Base-by-base conservation (phyloP, 345 rosid species). In the Mangifera indica region DNA sequence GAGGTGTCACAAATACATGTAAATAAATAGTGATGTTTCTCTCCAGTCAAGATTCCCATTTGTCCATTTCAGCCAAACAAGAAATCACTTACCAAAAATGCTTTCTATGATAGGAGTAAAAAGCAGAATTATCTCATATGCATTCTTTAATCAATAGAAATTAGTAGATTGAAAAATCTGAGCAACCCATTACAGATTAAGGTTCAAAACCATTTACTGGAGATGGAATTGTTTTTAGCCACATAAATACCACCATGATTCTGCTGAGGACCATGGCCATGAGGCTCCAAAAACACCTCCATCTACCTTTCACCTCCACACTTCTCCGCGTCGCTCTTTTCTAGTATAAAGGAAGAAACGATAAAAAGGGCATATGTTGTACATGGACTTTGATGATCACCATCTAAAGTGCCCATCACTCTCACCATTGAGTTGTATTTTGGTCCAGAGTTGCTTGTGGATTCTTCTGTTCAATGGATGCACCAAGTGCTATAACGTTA, bases 241-340 rank as follows among this genome's bases (percentile, higher is more conserved):
- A 59, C 25, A 44, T 2, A 44, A 26, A 53, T 22, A 29, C 55
- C 24, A 25, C 10, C 0, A 25, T 67, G 62, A 54, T 2, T 22
- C 54, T 29, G 60, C 45, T 44, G 9, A 21, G 54, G 59, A 60
- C 59, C 65, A 55, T 54, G 24, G n/a, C 24, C 5, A 29, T 2
- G 13, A 45, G 65, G 32, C 15, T 18, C 58, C 26, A 51, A 9
- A 48, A 34, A n/a, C 2, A 2, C 20, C 20, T 40, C n/a, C 13
- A n/a, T 34, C 46, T 20, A 9, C 53, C 22, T 56, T 66, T 76
- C 76, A 71, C 75, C 85, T 67, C 67, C 58, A 18, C 81, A 79
- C 77, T 76, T 73, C 65, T 74, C 85, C 77, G 77, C 81, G 77
- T 82, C 72, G 29, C 76, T 74, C 71, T 25, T 64, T 58, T 26